phyloP scores from a whole-genome alignment of 305 asterid genomes.

The Stenogyne calaminthoides region DNA sequence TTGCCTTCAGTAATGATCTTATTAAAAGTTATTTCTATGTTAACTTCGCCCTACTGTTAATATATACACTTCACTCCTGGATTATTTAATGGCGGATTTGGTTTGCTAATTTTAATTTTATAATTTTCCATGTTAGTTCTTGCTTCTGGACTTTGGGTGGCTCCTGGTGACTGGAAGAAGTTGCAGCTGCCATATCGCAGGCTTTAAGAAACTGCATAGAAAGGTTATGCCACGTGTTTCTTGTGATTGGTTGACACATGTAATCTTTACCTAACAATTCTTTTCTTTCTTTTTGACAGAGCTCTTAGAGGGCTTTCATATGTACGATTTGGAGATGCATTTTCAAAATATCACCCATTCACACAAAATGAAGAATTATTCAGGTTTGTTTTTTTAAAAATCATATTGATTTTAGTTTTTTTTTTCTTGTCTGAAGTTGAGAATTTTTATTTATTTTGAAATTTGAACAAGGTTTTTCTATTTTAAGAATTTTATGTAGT shows the following conservation, averaged over 20 bases:
- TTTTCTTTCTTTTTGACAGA: slow-evolving; percentile 56
- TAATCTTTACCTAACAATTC: slow-evolving; percentile 32
- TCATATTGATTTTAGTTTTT: slow-evolving; percentile 17
- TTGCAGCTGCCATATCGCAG: slow-evolving; percentile 90
- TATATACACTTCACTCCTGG: slow-evolving; percentile 1
- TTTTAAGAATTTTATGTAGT: neutral
- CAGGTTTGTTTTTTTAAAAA: slow-evolving; percentile 56
- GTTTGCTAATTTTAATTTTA: slow-evolving; percentile 20
- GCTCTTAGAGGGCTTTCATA: slow-evolving; percentile 84
- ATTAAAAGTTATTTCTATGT: neutral
- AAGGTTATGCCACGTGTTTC: slow-evolving; percentile 51
- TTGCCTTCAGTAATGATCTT: slow-evolving; percentile 20
- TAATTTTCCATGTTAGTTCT: slow-evolving; percentile 53
- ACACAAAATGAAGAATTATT: slow-evolving; percentile 81
- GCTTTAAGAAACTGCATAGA: slow-evolving; percentile 90
- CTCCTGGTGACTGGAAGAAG: slow-evolving; percentile 99
- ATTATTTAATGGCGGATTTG: slow-evolving; percentile 25
- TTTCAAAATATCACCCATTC: slow-evolving; percentile 84
- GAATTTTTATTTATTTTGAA: slow-evolving; percentile 14
- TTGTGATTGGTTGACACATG: slow-evolving; percentile 30
- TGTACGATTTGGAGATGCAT: slow-evolving; percentile 91
- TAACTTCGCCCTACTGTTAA: neutral
- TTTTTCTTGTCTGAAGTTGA: neutral
- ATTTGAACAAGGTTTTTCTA: slow-evolving; percentile 10
- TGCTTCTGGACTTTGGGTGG: slow-evolving; percentile 98